A percentile compares a stretch with the other conserved stretches of the same genome.
These are phyloP conservation scores for Cymbopogon flexuosus DNA, from an alignment of 202 grass and related monocot species.

Conservation along the genomic window DNA sequence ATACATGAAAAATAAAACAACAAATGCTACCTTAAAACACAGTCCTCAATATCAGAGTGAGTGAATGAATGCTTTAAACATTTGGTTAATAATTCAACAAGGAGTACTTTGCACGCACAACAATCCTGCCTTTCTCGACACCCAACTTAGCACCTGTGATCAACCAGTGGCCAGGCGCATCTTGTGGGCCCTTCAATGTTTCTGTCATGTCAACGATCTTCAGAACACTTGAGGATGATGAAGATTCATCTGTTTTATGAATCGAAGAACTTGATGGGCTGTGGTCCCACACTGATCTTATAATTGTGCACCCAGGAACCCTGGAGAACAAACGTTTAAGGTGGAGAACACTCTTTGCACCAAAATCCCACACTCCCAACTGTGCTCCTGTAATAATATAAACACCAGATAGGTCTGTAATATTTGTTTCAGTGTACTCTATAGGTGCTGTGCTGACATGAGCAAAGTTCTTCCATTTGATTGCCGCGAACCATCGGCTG, in stretches of 20 bases:
- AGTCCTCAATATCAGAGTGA: conserved; percentile 41
- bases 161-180: conserved; percentile 90
- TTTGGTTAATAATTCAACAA: conserved; percentile 93
- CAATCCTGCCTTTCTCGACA: conserved; percentile 83
- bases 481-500: conserved; percentile 95
- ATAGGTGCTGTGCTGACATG: conserved; percentile 93
- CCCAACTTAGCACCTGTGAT: conserved; percentile 95
- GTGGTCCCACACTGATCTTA: conserved; percentile 97
- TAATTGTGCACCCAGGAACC: conserved; percentile 94
- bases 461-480: conserved; percentile 96
- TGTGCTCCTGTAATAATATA: conserved; percentile 95
- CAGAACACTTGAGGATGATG: conserved; percentile 65
- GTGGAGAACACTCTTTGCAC: conserved; percentile 76
- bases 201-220: conserved; percentile 90
- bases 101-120: conserved; percentile 91
- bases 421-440: conserved; percentile 77
- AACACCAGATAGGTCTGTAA: conserved; percentile 81
- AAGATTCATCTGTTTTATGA: conserved; percentile 52
- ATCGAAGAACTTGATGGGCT: conserved; percentile 48
- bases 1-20: conserved; percentile 60
- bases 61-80: conserved; percentile 52
- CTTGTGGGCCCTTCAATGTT: conserved; percentile 73
- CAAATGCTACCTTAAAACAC: conserved; percentile 46
- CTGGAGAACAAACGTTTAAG: conserved; percentile 90
- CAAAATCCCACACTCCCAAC: conserved; percentile 96